A percentile compares a stretch with the other conserved stretches of the same genome.
Evolutionary conservation across 2,329 filamentous ascomycete genomes (phyloP).

Genomic region (Nothophoma quercina): DNA sequence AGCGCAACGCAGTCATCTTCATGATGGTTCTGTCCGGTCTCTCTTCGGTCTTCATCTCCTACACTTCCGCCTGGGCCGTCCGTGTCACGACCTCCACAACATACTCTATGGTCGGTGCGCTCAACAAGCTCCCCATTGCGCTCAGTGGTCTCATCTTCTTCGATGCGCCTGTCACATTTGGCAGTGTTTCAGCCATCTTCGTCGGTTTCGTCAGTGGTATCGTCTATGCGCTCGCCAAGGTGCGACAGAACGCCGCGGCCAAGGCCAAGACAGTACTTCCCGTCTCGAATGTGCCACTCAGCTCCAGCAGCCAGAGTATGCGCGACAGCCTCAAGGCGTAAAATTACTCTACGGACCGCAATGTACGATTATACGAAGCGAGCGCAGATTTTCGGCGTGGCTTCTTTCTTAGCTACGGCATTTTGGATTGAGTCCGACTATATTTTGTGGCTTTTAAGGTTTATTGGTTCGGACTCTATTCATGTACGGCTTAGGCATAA

Average conservation of each 20-base stretch:
- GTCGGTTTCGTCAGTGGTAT: constrained; percentile 92
- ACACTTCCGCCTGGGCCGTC: constrained; percentile 98
- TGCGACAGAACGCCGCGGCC: constrained; percentile 76
- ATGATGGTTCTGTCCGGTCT: constrained; percentile 96
- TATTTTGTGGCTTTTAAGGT: background rate
- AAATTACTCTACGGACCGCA: background rate
- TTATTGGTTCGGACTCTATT: background rate
- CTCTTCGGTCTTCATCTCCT: constrained; percentile 97
- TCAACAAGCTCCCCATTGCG: constrained; percentile 98
- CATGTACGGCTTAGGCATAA: constrained; percentile 8
- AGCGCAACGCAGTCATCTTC: constrained; percentile 79
- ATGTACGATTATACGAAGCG: constrained; percentile 19
- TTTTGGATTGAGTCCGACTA: constrained; percentile 31
- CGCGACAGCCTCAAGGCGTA: constrained; percentile 76
- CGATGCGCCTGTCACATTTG: constrained; percentile 88
- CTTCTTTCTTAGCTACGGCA: constrained; percentile 18
- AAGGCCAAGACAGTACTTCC: constrained; percentile 74
- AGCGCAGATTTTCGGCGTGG: constrained; percentile 20
- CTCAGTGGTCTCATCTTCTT: constrained; percentile 95
- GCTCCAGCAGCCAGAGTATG: constrained; percentile 90
- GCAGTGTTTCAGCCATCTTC: constrained; percentile 88
- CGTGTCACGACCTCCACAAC: constrained; percentile 97
- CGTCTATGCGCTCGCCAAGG: constrained; percentile 86
- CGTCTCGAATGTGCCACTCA: constrained; percentile 73
- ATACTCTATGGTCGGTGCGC: constrained; percentile 96